phyloP scores from a whole-genome alignment of 2,329 filamentous ascomycete species.

The Myriosclerotinia duriaeana region DNA sequence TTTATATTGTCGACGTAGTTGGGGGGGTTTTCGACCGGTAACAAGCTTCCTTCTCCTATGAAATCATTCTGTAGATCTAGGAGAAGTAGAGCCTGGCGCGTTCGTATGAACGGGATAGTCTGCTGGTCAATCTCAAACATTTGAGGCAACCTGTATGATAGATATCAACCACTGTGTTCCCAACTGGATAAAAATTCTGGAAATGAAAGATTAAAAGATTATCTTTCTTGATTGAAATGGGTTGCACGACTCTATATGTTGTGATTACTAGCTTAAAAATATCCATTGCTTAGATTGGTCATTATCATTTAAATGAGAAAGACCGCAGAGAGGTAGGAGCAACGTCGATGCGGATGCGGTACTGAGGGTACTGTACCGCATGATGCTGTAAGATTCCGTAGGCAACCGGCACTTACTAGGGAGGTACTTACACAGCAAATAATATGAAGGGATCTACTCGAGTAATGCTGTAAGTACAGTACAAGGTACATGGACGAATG shows the following conservation, averaged over 20 bases:
- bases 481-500: constrained; percentile 5
- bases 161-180: constrained; percentile 6
- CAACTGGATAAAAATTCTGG: background rate
- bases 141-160: constrained; percentile 26
- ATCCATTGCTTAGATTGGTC: constrained; percentile 20
- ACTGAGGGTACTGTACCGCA: constrained; percentile 22
- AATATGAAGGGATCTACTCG: constrained; percentile 13
- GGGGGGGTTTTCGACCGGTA: constrained; percentile 63
- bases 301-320: constrained; percentile 12
- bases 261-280: constrained; percentile 15
- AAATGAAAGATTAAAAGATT: constrained; percentile 1
- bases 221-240: background rate
- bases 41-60: constrained; percentile 62
- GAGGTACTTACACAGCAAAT: background rate
- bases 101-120: constrained; percentile 55
- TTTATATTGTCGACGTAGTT: constrained; percentile 68
- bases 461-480: too few relatives aligned
- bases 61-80: constrained; percentile 94
- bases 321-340: constrained; percentile 8
- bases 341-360: constrained; percentile 23
- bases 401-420: constrained; percentile 9
- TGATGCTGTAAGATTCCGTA: constrained; percentile 23
- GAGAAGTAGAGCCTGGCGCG: constrained; percentile 71
- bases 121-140: constrained; percentile 60
- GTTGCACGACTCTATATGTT: constrained; percentile 22